Evolutionary conservation across 345 rosid genomes (phyloP), one percentile per base, ranked within the genome.

Genomic region (Gossypium mustelinum): DNA sequence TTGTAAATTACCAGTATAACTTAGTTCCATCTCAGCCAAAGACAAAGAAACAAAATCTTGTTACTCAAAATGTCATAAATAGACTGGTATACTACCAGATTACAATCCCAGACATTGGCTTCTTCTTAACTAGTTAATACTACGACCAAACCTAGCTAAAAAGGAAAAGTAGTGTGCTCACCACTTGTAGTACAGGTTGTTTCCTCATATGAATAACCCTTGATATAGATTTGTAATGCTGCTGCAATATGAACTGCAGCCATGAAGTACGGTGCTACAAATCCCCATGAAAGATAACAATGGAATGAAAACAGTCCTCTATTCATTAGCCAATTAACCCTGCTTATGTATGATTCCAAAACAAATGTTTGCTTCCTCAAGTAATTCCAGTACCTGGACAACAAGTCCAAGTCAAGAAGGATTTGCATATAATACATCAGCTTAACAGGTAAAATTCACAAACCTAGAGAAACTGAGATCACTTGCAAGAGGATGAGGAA

Each of bases 331-430:
- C 97, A 85, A 77, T 95, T 95, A 61, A 90, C 94, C 70, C 80
- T 91, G 56, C 94, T 79, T 65, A 82, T 86, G 84, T 95, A 95
- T 20, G 99, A 93, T 87, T 95, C 99, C 82, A 95, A 75, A 79
- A 95, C 99, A 85, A 95, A 95, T 73, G 99, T 95, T 84, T 95
- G 99, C 85, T 95, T 95, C 85, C 98, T 89, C 87, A 93, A 84
- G 84, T 95, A 95, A 85, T 95, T 95, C 99, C 99, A 95, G 86
- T 95, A 95, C 82, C 99, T 95, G 81, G 51, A 66, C 58, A 60
- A 67, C 62, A 73, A 78, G 34, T 58, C 17, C 41, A 63, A 55
- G 43, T 79, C 75, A 73, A 24, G 34, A 76, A 8, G 67, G 75
- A 75, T 66, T 44, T 9, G 68, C 67, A 25, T 12, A 29, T 65